Conservation (phyloP, 768 basidiomycete species). For the Epithele typhae region DNA sequence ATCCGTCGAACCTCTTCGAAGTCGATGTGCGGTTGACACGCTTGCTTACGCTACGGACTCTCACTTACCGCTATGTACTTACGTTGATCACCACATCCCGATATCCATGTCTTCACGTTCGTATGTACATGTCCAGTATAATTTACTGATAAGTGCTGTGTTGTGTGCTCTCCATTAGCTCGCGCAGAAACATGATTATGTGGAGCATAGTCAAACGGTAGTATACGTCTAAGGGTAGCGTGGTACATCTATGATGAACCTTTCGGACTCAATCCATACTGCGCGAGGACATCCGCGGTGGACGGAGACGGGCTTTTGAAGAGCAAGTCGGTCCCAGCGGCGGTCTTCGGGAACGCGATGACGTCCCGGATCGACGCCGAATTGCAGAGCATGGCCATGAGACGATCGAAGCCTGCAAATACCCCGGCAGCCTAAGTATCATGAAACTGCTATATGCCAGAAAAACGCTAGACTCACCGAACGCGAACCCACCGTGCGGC, state of each 20-base stretch:
- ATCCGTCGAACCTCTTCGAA: no score
- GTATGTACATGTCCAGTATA: background rate
- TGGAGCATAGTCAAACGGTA: no score
- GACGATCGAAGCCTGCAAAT: conserved; percentile 78
- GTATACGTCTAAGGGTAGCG: background rate
- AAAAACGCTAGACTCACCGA: conserved; percentile 44
- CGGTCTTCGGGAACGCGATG: conserved; percentile 94
- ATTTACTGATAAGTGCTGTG: no score
- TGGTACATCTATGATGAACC: conserved; percentile 1
- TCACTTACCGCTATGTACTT: background rate
- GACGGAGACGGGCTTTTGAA: conserved; percentile 83
- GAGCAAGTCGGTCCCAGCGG: conserved; percentile 76
- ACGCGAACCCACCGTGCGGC: conserved; percentile 91
- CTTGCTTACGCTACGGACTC: no score
- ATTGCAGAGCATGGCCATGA: conserved; percentile 88
- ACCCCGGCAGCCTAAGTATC: background rate
- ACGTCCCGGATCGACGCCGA: conserved; percentile 89
- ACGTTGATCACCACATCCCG: background rate
- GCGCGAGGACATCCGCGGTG: conserved; percentile 44
- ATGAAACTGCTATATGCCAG: background rate
- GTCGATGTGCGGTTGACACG: no score
- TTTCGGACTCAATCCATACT: conserved; percentile 55
- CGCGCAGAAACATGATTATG: no score
- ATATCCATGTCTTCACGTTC: background rate
- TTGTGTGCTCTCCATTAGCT: no score